phyloP scores from a whole-genome alignment of 2,329 filamentous ascomycete species.

The Periconia macrospinosa region DNA sequence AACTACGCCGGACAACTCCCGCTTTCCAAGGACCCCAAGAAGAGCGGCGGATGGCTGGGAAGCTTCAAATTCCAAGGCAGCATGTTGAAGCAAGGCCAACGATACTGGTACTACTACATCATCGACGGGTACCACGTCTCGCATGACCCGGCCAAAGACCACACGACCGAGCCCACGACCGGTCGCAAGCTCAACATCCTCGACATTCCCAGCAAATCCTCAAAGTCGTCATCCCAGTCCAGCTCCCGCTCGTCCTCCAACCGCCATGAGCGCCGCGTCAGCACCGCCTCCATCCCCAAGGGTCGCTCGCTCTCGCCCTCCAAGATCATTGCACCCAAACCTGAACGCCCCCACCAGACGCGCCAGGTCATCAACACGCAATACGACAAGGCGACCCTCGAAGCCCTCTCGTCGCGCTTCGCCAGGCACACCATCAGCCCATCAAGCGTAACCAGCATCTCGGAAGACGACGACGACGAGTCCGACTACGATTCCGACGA shows the following conservation, averaged over 20 bases:
- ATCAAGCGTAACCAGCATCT: conserved; percentile 66
- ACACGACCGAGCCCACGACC: conserved; percentile 92
- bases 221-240: conserved; percentile 42
- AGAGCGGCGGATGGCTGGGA: conserved; percentile 91
- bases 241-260: conserved; percentile 51
- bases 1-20: conserved; percentile 94
- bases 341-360: conserved; percentile 83
- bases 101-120: conserved; percentile 99
- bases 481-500: conserved; percentile 66
- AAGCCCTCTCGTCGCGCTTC: conserved; percentile 79
- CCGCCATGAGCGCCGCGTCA: conserved; percentile 55
- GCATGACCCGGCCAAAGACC: conserved; percentile 88
- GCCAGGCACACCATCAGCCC: conserved; percentile 71
- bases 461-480: conserved; percentile 54
- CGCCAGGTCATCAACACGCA: conserved; percentile 82
- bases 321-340: conserved; percentile 89
- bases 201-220: conserved; percentile 72
- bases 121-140: conserved; percentile 98
- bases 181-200: conserved; percentile 97
- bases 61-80: conserved; percentile 92
- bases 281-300: conserved; percentile 72
- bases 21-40: conserved; percentile 86
- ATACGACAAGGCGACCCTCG: conserved; percentile 74
- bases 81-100: conserved; percentile 82
- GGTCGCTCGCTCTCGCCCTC: conserved; percentile 86